Evolutionary conservation across 192 early-diverging fungal genomes (phyloP).

Genomic region (Rhizoclosmatium sp.): DNA sequence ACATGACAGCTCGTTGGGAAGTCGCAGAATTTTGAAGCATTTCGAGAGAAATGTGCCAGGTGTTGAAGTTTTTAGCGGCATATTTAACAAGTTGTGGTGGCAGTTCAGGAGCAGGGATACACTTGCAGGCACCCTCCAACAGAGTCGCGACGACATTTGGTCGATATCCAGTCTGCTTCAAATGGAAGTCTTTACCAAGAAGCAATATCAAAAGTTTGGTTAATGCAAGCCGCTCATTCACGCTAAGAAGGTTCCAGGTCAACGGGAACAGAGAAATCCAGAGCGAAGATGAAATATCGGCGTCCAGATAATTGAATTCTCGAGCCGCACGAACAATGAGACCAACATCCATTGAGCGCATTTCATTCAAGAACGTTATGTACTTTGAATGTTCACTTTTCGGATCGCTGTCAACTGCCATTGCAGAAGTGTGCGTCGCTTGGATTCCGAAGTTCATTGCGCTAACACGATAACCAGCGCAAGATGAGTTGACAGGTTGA

Average conservation of each 20-base stretch:
- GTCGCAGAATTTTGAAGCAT: conserved; percentile 75
- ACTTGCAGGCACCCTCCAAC: conserved; percentile 84
- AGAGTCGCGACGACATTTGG: conserved; percentile 97
- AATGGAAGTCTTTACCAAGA: conserved; percentile 91
- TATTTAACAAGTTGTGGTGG: conserved; percentile 95
- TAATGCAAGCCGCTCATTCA: conserved; percentile 84
- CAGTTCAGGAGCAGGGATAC: conserved; percentile 74
- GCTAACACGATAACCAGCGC: conserved; percentile 49
- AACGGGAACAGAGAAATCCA: conserved; percentile 89
- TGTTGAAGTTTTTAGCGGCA: conserved; percentile 89
- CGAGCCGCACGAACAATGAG: conserved; percentile 49
- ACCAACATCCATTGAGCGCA: conserved; percentile 42
- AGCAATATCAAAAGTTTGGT: conserved; percentile 83
- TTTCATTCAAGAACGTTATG: conserved; percentile 59
- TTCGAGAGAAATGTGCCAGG: conserved; percentile 89
- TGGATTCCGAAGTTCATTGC: conserved; percentile 50
- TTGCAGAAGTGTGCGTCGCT: conserved; percentile 42
- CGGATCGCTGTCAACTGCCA: conserved; percentile 20
- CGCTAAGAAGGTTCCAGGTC: conserved; percentile 77
- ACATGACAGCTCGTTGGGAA: conserved; percentile 32
- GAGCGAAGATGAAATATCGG: conserved; percentile 69
- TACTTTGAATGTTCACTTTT: conserved; percentile 65
- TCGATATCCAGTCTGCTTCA: conserved; percentile 74
- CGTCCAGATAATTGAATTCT: conserved; percentile 53
- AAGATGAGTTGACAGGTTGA: conserved; percentile 23